Conservation (phyloP, 176 grass and related monocot genomes). For the sorghum (Sorghum bicolor) region Sorghum_bicolor_NCBIv3 NC_012871.2:14511001-14511500, state of each 20-base stretch:
- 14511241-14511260: not conserved
- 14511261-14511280: not conserved
- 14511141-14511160: conserved; percentile 73
- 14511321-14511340: not conserved
- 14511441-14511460: not conserved
- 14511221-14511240: not conserved
- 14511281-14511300: not conserved
- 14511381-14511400: not conserved
- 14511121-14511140: conserved; percentile 71
- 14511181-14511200: not conserved
- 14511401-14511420: not conserved
- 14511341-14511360: not conserved
- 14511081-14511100: conserved; percentile 60
- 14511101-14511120: conserved; percentile 77
- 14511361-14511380: not conserved
- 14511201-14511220: not conserved
- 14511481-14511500: not conserved
- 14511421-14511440: not conserved
- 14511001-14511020: conserved; percentile 35
- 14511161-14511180: not conserved
- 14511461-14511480: not conserved
- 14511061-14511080: conserved; percentile 38
- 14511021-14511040: conserved; percentile 38
- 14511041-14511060: conserved; percentile 26
- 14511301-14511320: not conserved